Base-by-base conservation (phyloP, 495 filamentous ascomycete species). In the Aspergillus haitiensis region DNA sequence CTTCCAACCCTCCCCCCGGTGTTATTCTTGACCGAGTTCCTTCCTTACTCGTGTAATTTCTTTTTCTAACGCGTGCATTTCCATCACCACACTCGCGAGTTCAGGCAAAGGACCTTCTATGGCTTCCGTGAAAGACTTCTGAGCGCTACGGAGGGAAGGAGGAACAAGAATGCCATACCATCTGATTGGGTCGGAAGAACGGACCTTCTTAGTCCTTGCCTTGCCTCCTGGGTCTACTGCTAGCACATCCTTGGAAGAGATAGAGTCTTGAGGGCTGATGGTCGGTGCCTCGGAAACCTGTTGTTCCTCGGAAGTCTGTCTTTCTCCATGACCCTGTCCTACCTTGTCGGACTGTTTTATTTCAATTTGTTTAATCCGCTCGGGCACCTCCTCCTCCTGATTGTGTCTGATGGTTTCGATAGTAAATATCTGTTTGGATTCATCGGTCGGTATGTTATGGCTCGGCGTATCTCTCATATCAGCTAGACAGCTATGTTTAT, bases 131-230 rank as follows among this genome's bases (percentile, higher is more conserved):
- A 83, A 83, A 21, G 69, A 73, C 39, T 64, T 71, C 68, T 90
- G 88, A 0, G 88, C 86, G 21, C 67, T 74, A 51, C 85, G 82
- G 40, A 92, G 77, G 7, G 84, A 71, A 31, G 71, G 72, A 0
- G 88, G 84, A 8, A 85, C 79, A 0, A 91, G 72, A 37, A 91
- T 80, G 6, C 88, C 88, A 68, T 88, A 91, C 87, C 87, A 89
- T 36, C 78, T 71, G 45, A 91, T 76, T 6, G 88, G 87, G 65
- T 91, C 82, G 39, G 66, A 65, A 18, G 75, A 73, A 31, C 67
- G 70, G 33, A 68, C 65, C 39, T 67, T 71, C 46, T 68, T 68
- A 18, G 58, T 62, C 18, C 16, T 10, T n/a, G 36, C 7, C 33
- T 68, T 63, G 6, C 67, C 49, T 56, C 56, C 13, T 33, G 56